Percentiles rank a stretch among this genome's conserved stretches.
Evolutionary conservation across 179 eudicot species (phyloP).

Genomic region (Monotropa hypopitys): DNA sequence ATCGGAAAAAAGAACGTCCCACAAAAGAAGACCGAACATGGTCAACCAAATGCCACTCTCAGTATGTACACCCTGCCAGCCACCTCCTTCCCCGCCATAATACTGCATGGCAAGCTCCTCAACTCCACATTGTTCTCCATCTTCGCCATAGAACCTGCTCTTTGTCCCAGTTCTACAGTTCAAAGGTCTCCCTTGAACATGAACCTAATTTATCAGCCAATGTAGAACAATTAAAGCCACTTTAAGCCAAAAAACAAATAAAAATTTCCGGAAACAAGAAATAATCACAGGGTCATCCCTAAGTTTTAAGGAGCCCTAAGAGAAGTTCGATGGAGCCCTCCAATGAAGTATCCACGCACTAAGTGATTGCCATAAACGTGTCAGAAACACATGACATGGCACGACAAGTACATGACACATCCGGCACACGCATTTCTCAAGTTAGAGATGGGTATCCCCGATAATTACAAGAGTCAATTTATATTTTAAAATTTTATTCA

Average conservation of each 20-base stretch:
- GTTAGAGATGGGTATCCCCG: not conserved
- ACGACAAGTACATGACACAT: not conserved
- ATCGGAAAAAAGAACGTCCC: conserved; percentile 82
- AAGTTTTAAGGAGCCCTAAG: too few relatives aligned
- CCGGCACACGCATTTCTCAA: not conserved
- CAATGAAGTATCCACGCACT: not conserved
- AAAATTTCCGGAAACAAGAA: not conserved
- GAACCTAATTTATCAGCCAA: conserved; percentile 36
- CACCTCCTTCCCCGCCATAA: conserved; percentile 88
- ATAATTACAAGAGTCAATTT: not conserved
- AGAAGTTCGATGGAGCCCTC: not conserved
- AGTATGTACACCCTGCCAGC: conserved; percentile 90
- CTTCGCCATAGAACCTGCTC: conserved; percentile 83
- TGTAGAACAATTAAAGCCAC: conserved; percentile 5
- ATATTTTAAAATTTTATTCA: not conserved
- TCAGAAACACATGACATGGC: too few relatives aligned
- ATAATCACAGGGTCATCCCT: not conserved
- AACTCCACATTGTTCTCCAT: conserved; percentile 89
- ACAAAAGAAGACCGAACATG: conserved; percentile 83
- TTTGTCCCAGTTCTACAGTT: conserved; percentile 51
- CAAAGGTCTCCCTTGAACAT: conserved; percentile 75
- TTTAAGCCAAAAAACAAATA: too few relatives aligned
- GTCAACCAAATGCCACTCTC: conserved; percentile 96
- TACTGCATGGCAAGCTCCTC: conserved; percentile 84
- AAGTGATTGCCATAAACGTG: not conserved